Evolutionary conservation across 805 yeast genomes (phyloP), one percentile per base, ranked within the genome.

Genomic region (Wickerhamiella parazyma): DNA sequence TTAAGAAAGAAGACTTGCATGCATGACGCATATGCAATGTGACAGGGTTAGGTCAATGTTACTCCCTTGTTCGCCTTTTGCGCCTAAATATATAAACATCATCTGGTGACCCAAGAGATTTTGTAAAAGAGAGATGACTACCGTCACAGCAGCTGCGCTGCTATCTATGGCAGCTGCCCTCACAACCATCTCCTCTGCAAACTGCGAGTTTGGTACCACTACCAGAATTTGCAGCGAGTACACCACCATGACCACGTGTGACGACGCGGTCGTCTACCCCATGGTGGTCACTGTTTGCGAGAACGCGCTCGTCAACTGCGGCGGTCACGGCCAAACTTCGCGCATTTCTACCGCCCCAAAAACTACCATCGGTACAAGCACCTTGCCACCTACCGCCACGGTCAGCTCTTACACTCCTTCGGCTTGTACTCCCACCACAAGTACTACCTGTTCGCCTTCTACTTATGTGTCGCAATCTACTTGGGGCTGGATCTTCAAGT

Each of bases 251-350:
- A 38, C 41, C 21, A 38, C 41, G 3, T 38, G 41, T 20, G 31
- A 28, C 31, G 41, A 38, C 26, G 31, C 41, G 4, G 31, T 38
- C 28, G 41, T 38, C 4, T 38, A 38, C 21, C 41, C 41, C 10
- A 22, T 38, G 21, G 22, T 38, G 5, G 41, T 38, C 3, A 38
- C 41, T 14, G 41, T 38, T 5, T 38, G 41, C 20, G 41, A 38
- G 22, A 29, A 38, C 20, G 19, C 19, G 4, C n/a, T 38, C 1
- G 10, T 18, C 14, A 29, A 38, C 22, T 38, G 41, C 19, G 31
- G 31, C 21, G 41, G 41, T 7, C 16, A 18, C 4, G 35, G 41
- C 16, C 20, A 33, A 16, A 38, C 41, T n/a, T 20, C 18, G 16
- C 4, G 8, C 3, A 33, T 19, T 12, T 18, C 35, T 10, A 14